These are phyloP conservation scores for Tricholoma flavovirens DNA, from an alignment of 768 basidiomycete species.

Conservation along the genomic window DNA sequence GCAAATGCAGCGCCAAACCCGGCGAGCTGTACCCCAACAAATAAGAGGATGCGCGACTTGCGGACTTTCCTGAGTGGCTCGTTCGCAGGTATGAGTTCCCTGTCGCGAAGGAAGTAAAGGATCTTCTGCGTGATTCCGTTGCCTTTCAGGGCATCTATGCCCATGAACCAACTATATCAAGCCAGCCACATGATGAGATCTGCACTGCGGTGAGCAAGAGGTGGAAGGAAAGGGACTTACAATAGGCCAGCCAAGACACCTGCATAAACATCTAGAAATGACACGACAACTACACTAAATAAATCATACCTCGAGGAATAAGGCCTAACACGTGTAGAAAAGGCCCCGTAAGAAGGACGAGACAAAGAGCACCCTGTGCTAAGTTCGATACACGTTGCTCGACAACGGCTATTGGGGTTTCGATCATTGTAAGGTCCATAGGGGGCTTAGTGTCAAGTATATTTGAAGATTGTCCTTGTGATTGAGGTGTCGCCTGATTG, in stretches of 20 bases:
- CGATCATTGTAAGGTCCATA: conserved; percentile 15
- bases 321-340: conserved; percentile 75
- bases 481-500: conserved; percentile 15
- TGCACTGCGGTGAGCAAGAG: background rate
- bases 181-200: background rate
- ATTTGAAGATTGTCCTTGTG: conserved; percentile 7
- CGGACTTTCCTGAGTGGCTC: conserved; percentile 78
- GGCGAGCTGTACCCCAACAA: conserved; percentile 67
- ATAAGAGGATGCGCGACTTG: conserved; percentile 66
- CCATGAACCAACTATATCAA: conserved; percentile 82
- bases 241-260: conserved; percentile 84
- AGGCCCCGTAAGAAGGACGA: conserved; percentile 76
- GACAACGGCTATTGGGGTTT: conserved; percentile 69
- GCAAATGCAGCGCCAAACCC: conserved; percentile 89
- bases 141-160: conserved; percentile 68
- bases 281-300: conserved; percentile 5
- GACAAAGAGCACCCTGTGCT: conserved; percentile 71
- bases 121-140: conserved; percentile 84
- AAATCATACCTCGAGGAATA: conserved; percentile 59
- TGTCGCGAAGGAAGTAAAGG: conserved; percentile 75
- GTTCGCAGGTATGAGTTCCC: conserved; percentile 45
- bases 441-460: conserved; percentile 7
- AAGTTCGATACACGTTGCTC: conserved; percentile 94
- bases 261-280: conserved; percentile 5
- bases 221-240: conserved; percentile 38